Conservation (phyloP, 1,284 basidiomycete genomes). For the Coniophora puteana region DNA sequence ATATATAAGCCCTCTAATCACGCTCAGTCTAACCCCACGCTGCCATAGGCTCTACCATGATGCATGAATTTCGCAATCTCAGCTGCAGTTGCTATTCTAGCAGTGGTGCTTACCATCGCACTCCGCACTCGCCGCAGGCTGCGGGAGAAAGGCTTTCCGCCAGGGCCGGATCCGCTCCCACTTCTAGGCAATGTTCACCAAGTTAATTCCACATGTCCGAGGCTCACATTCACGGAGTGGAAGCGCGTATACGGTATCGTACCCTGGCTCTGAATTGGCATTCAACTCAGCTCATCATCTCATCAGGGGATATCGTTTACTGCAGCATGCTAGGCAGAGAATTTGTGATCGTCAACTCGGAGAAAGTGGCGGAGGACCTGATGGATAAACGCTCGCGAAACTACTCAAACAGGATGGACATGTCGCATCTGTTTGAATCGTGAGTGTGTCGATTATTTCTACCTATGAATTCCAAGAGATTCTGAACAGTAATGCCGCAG, state of each 20-base stretch:
- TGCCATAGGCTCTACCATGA: too few relatives aligned
- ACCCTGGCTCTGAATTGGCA: neutral
- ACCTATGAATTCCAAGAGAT: too few relatives aligned
- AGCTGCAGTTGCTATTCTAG: neutral
- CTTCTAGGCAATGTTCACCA: neutral
- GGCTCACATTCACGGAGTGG: neutral
- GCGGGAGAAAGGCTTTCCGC: neutral
- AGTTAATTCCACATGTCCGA: neutral
- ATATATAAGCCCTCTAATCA: too few relatives aligned
- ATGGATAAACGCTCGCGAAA: constrained; percentile 17
- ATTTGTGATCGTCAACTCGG: constrained; percentile 15
- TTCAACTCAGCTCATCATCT: neutral
- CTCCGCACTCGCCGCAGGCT: neutral
- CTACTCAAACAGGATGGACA: constrained; percentile 19
- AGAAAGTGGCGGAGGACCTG: constrained; percentile 19
- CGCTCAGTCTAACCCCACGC: too few relatives aligned
- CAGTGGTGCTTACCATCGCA: neutral
- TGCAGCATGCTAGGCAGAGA: neutral
- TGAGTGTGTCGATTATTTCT: too few relatives aligned
- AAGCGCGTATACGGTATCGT: neutral
- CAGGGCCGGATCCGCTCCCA: neutral
- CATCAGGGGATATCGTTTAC: neutral
- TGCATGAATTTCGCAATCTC: too few relatives aligned
- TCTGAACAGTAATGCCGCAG: too few relatives aligned
- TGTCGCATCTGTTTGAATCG: too few relatives aligned